Base-by-base conservation (phyloP, 345 rosid genomes). In the Eucalyptus pauciflora region DNA sequence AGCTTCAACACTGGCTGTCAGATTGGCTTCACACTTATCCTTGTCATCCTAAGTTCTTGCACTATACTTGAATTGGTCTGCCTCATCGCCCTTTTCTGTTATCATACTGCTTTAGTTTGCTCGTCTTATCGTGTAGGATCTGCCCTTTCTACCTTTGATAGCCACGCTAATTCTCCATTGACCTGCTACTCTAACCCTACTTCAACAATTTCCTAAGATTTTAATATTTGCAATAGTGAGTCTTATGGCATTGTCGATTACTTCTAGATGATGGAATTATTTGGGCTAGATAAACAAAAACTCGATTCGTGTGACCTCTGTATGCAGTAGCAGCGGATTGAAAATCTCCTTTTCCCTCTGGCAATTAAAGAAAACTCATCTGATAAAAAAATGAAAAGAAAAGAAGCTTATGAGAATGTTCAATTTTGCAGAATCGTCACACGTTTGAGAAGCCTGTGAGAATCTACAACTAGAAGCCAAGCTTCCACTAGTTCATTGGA, bases 391-490 rank as follows among this genome's bases (percentile, higher is more conserved):
- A n/a, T 62, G 46, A 25, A 49, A 13, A 29, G 86, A 31, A 13
- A 37, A 67, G 31, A 85, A 71, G 15, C 67, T 27, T 16, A 50
- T 20, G 24, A 49, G 24, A 41, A 6, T 22, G 67, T 58, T 79
- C 37, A 56, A 46, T 85, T 89, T 91, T 93, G 91, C 94, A 94
- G 95, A 93, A 92, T 79, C 95, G 95, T 86, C 94, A 93, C 87
- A 90, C 95, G 20, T 92, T 64, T 17, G 95, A 94, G 94, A 94
- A 92, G 91, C 93, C 96, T 12, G 94, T 94, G 54, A 94, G 93
- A 90, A 94, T 94, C 91, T 94, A 92, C 92, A 94, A 94, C 64
- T 94, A 87, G 83, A 76, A 29, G 58, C 45, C 87, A 80, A 87
- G 81, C 86, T 58, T 87, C 51, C 51, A 24, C 83, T 18, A 76